Evolutionary conservation across 2,329 filamentous ascomycete genomes (phyloP).

Genomic region (Arthrinium phaeospermum): DNA sequence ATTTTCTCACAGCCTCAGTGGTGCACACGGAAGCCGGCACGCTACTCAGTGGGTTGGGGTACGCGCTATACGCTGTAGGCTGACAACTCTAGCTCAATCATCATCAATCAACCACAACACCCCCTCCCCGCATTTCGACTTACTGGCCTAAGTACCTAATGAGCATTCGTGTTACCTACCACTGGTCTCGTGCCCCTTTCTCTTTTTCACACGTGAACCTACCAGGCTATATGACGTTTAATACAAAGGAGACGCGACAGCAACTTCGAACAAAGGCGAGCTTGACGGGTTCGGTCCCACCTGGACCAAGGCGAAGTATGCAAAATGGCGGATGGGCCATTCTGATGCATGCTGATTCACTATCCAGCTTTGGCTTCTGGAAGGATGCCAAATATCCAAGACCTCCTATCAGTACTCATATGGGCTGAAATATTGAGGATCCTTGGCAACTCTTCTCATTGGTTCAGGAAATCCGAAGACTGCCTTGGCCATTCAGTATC

Average conservation of each 20-base stretch:
- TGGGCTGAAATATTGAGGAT: background rate
- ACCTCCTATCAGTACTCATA: too few species aligned
- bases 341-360: background rate
- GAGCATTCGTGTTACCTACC: background rate
- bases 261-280: background rate
- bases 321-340: background rate
- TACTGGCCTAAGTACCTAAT: background rate
- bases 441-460: background rate
- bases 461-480: background rate
- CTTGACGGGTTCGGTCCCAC: background rate
- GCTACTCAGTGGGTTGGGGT: background rate
- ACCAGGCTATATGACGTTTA: background rate
- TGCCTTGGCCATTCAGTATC: background rate
- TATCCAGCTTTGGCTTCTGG: background rate
- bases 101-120: background rate
- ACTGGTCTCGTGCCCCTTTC: background rate
- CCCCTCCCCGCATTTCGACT: background rate
- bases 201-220: background rate
- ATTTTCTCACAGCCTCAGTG: background rate
- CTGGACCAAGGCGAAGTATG: background rate
- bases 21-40: background rate
- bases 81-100: background rate
- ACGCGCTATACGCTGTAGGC: background rate
- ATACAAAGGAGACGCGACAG: background rate
- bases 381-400: background rate